These are phyloP conservation scores for Trypanosoma scelopori DNA, from an alignment of 208 protist species.

Conservation along the genomic window DNA sequence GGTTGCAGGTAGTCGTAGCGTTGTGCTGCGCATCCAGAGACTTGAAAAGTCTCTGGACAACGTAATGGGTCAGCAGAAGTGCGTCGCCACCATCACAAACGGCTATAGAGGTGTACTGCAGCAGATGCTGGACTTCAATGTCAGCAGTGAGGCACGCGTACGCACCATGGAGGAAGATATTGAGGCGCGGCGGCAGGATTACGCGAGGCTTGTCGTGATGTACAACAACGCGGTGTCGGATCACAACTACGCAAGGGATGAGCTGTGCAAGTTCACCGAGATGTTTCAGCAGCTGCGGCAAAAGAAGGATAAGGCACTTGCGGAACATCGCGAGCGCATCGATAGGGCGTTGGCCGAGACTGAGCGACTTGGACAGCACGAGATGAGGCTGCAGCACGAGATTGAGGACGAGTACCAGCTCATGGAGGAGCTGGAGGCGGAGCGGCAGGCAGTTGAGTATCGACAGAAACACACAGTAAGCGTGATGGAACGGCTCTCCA, in stretches of 20 bases:
- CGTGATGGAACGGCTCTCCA: constrained; percentile 19
- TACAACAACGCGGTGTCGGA: constrained; percentile 75
- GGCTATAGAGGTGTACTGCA: constrained; percentile 87
- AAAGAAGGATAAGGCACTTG: constrained; percentile 78
- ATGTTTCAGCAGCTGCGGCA: constrained; percentile 42
- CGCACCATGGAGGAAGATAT: constrained; percentile 59
- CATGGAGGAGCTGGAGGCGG: constrained; percentile 58
- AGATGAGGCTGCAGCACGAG: constrained; percentile 48
- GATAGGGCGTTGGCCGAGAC: constrained; percentile 55
- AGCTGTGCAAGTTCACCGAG: constrained; percentile 45
- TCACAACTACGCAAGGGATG: constrained; percentile 40
- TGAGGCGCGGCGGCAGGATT: constrained; percentile 82
- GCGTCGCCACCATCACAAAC: constrained; percentile 68
- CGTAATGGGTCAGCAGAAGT: constrained; percentile 86
- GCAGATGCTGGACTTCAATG: constrained; percentile 62
- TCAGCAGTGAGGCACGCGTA: constrained; percentile 68
- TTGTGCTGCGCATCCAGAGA: constrained; percentile 77
- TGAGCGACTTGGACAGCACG: constrained; percentile 42
- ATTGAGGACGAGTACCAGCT: constrained; percentile 68
- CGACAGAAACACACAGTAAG: constrained; percentile 24
- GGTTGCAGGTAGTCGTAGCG: constrained; percentile 38
- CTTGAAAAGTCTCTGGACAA: constrained; percentile 92
- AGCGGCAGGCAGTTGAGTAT: constrained; percentile 33
- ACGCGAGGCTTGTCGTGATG: constrained; percentile 86
- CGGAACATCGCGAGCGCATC: constrained; percentile 59